Percentiles rank a stretch among this genome's conserved stretches.
These are phyloP conservation scores for Xanthoconium separans DNA, from an alignment of 1,284 basidiomycete genomes.

Conservation along the genomic window DNA sequence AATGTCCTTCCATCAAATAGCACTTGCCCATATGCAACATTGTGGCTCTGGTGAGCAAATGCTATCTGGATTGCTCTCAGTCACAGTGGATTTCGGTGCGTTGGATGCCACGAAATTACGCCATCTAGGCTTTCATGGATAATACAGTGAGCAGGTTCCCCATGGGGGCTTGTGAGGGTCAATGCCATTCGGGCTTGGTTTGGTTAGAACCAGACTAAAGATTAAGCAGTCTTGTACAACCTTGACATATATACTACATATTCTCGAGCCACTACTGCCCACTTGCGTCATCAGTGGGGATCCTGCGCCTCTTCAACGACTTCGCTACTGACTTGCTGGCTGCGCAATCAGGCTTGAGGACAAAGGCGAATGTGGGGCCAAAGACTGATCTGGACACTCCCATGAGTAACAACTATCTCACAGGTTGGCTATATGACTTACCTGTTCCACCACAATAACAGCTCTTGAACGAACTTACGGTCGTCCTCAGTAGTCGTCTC, in stretches of 20 bases:
- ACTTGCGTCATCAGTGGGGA: background rate
- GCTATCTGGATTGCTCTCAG: background rate
- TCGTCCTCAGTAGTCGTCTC: background rate
- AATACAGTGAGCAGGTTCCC: background rate
- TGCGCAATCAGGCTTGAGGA: background rate
- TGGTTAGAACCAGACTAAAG: background rate
- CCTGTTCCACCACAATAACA: constrained; percentile 1
- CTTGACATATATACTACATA: background rate
- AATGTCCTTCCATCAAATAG: background rate
- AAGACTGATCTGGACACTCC: background rate
- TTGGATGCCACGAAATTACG: background rate
- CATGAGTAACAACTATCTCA: background rate
- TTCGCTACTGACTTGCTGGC: background rate
- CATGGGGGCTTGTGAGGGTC: background rate
- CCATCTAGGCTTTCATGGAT: background rate
- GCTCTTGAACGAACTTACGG: background rate
- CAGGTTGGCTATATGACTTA: background rate
- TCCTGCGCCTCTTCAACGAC: background rate
- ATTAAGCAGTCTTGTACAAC: background rate
- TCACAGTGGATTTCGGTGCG: background rate
- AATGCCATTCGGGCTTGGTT: background rate
- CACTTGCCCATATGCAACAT: background rate
- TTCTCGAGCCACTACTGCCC: background rate
- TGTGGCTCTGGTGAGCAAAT: background rate
- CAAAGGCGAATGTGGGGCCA: background rate